These are phyloP conservation scores for Clarireedia monteithiana DNA, from an alignment of 2,329 filamentous ascomycete species.

Conservation along the genomic window DNA sequence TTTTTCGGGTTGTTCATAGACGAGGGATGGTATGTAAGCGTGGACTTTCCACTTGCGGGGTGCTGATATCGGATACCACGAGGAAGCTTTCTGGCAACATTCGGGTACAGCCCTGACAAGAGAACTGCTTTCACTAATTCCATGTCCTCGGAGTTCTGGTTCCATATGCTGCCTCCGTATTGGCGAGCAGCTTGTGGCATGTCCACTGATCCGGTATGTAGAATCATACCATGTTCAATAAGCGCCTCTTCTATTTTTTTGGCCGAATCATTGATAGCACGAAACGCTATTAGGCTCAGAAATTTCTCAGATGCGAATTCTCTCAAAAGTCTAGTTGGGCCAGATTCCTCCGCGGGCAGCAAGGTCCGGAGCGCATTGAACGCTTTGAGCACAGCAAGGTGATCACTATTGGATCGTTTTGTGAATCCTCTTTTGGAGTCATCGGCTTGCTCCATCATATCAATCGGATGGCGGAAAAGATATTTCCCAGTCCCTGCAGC, in stretches of 20 bases:
- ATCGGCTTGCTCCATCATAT: constrained; percentile 65
- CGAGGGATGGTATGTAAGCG: neutral
- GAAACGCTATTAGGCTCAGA: constrained; percentile 17
- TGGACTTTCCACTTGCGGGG: neutral
- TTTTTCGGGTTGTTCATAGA: constrained; percentile 4
- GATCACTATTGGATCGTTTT: constrained; percentile 37
- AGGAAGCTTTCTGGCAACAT: constrained; percentile 30
- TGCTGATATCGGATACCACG: neutral
- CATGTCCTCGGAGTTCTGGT: constrained; percentile 36
- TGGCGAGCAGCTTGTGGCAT: neutral
- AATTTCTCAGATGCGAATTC: constrained; percentile 21
- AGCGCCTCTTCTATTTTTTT: neutral
- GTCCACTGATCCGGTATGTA: neutral
- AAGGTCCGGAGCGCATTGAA: constrained; percentile 33
- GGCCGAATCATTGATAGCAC: neutral
- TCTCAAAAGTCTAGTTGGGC: neutral
- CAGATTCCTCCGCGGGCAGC: constrained; percentile 11
- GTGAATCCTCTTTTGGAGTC: constrained; percentile 66
- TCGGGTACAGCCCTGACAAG: constrained; percentile 37
- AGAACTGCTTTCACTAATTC: constrained; percentile 40
- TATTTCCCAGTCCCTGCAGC: constrained; percentile 65
- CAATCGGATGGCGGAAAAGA: constrained; percentile 72
- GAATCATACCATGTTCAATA: neutral
- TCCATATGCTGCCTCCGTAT: constrained; percentile 32
- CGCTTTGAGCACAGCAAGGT: constrained; percentile 37